phyloP scores from a whole-genome alignment of 495 filamentous ascomycete genomes.

The Mycothermus thermophilus region DNA sequence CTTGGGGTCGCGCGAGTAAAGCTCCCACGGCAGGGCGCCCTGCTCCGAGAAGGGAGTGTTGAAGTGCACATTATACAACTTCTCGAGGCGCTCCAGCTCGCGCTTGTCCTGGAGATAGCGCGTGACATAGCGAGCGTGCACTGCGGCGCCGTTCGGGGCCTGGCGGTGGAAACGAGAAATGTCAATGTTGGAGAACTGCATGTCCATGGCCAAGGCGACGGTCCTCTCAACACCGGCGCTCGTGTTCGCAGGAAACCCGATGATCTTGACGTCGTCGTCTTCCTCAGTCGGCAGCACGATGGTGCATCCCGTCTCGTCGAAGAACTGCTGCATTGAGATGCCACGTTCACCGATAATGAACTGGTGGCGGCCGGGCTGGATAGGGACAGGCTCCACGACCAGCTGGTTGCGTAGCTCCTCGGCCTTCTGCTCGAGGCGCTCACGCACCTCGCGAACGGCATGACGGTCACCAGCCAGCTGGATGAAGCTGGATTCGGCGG shows the following conservation, averaged over 20 bases:
- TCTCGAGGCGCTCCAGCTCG: slow-evolving; percentile 66
- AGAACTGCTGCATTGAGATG: slow-evolving; percentile 66
- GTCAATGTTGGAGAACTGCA: slow-evolving; percentile 67
- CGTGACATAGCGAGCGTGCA: slow-evolving; percentile 70
- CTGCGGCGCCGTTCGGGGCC: slow-evolving; percentile 53
- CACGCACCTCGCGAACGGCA: slow-evolving; percentile 65
- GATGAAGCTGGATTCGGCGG: slow-evolving; percentile 57
- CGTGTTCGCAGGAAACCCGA: slow-evolving; percentile 61
- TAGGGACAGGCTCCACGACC: slow-evolving; percentile 53
- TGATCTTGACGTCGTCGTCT: slow-evolving; percentile 70
- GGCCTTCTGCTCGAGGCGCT: slow-evolving; percentile 62
- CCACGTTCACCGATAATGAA: slow-evolving; percentile 79
- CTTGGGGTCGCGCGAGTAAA: slow-evolving; percentile 73
- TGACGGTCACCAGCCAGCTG: slow-evolving; percentile 72
- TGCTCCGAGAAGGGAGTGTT: slow-evolving; percentile 49
- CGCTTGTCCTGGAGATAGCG: slow-evolving; percentile 67
- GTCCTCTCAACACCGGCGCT: slow-evolving; percentile 61
- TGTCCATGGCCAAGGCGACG: slow-evolving; percentile 66
- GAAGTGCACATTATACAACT: slow-evolving; percentile 64
- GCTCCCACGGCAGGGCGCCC: slow-evolving; percentile 62
- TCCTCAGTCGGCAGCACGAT: slow-evolving; percentile 62
- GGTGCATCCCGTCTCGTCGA: slow-evolving; percentile 78
- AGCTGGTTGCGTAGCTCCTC: slow-evolving; percentile 56
- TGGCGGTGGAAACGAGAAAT: slow-evolving; percentile 60
- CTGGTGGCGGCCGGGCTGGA: slow-evolving; percentile 70